These are phyloP conservation scores for Quercus suber DNA, from an alignment of 306 rosid genomes.

Conservation along the genomic window DNA sequence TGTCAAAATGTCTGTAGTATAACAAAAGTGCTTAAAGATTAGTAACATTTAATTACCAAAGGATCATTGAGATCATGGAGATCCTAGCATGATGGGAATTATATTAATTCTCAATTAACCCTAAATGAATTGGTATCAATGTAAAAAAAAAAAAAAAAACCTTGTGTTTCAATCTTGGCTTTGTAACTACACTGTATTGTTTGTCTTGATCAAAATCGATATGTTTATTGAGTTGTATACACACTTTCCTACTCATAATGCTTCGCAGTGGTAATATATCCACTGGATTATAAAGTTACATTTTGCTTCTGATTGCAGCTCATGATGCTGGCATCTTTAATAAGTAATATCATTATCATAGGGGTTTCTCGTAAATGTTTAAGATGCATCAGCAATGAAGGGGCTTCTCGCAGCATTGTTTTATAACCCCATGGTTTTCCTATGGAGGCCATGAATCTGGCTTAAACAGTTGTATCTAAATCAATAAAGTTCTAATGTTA, in stretches of 20 bases:
- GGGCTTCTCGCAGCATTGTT: background rate
- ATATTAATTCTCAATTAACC: too few species aligned
- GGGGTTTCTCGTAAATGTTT: background rate
- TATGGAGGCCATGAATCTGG: background rate
- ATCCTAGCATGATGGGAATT: too few species aligned
- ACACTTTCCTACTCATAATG: constrained; percentile 12
- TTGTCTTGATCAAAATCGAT: background rate
- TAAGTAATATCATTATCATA: background rate
- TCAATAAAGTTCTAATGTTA: background rate
- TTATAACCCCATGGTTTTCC: background rate
- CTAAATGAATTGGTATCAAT: too few species aligned
- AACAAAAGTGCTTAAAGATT: too few species aligned
- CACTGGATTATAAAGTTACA: background rate
- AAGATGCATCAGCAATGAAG: too few species aligned
- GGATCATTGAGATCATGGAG: too few species aligned
- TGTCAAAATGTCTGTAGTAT: too few species aligned
- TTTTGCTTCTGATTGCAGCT: background rate
- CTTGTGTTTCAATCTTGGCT: too few species aligned
- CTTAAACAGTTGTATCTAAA: background rate
- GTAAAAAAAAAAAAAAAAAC: too few species aligned
- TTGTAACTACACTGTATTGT: background rate
- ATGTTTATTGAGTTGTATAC: background rate
- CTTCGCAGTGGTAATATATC: constrained; percentile 5
- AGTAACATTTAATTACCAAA: too few species aligned
- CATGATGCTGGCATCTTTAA: background rate